phyloP scores from a whole-genome alignment of 2,329 filamentous ascomycete species.

The Xylariales sp. region DNA sequence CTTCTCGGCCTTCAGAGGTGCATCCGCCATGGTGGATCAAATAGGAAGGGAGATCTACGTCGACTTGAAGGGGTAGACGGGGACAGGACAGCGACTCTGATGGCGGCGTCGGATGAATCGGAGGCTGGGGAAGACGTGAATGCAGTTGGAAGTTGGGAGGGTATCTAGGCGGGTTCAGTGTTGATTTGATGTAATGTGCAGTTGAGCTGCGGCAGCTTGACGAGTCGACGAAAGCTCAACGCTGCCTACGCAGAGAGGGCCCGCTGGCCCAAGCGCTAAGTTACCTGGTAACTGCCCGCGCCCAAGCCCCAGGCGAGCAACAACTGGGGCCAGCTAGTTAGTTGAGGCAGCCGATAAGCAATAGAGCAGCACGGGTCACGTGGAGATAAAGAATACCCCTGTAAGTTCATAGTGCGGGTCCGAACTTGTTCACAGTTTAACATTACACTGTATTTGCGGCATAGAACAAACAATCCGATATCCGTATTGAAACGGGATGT shows the following conservation, averaged over 20 bases:
- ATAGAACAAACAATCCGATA: too few species aligned
- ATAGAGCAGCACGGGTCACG: too few species aligned
- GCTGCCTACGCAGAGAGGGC: slow-evolving; percentile 13
- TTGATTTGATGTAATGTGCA: slow-evolving; percentile 6
- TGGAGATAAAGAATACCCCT: too few species aligned
- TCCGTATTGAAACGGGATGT: too few species aligned
- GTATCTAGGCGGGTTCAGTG: slow-evolving; percentile 5
- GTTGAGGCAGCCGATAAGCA: background rate
- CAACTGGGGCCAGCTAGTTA: background rate
- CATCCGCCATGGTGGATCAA: slow-evolving; percentile 67
- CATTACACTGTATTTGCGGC: too few species aligned
- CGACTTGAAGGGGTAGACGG: background rate
- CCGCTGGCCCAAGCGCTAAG: slow-evolving; percentile 12
- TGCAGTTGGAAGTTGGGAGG: background rate
- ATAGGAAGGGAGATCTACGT: background rate
- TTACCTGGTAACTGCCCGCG: too few species aligned
- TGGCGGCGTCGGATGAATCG: too few species aligned
- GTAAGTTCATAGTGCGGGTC: too few species aligned
- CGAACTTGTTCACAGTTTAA: too few species aligned
- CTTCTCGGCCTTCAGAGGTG: slow-evolving; percentile 89
- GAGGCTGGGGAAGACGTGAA: too few species aligned
- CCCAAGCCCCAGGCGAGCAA: too few species aligned
- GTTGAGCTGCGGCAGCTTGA: slow-evolving; percentile 8
- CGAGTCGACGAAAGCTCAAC: slow-evolving; percentile 20
- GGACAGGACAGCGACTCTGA: too few species aligned